Percentiles rank a stretch among this genome's conserved stretches.
These are phyloP conservation scores for Pseudocercospora crystallina DNA, from an alignment of 2,329 filamentous ascomycete genomes.

Conservation along the genomic window DNA sequence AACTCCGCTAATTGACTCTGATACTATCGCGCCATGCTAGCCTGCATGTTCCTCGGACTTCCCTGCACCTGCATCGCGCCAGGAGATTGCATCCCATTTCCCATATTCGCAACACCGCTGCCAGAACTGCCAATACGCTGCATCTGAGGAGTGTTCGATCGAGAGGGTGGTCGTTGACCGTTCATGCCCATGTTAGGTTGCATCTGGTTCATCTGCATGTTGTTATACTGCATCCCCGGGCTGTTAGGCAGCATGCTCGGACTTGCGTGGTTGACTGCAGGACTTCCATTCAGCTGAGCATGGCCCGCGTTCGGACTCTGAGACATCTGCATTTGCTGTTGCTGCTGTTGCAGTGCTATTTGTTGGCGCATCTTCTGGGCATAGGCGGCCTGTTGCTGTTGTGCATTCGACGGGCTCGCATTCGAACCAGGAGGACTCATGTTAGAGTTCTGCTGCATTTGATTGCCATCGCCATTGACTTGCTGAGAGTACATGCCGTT, in stretches of 20 bases:
- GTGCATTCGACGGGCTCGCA: slow-evolving; percentile 11
- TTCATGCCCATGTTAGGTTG: slow-evolving; percentile 11
- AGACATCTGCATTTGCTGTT: slow-evolving; percentile 29
- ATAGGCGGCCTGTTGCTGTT: slow-evolving; percentile 21
- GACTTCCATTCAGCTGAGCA: slow-evolving; percentile 30
- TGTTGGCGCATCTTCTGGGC: slow-evolving; percentile 34
- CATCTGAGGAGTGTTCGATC: slow-evolving; percentile 35
- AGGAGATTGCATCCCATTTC: slow-evolving; percentile 33
- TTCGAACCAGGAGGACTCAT: slow-evolving; percentile 22
- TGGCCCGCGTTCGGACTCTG: slow-evolving; percentile 28
- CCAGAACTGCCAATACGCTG: slow-evolving; percentile 33
- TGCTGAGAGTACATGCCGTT: slow-evolving; percentile 12
- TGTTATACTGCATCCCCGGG: slow-evolving; percentile 24
- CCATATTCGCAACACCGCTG: slow-evolving; percentile 25
- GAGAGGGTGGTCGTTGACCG: slow-evolving; percentile 26
- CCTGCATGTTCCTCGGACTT: slow-evolving; percentile 34
- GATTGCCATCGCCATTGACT: slow-evolving; percentile 14
- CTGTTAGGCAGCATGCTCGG: slow-evolving; percentile 31
- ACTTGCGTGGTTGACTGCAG: slow-evolving; percentile 30
- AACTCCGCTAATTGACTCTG: neutral
- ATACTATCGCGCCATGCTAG: slow-evolving; percentile 30
- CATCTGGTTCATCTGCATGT: slow-evolving; percentile 23
- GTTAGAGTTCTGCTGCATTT: slow-evolving; percentile 14
- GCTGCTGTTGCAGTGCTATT: slow-evolving; percentile 23
- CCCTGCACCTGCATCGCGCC: slow-evolving; percentile 28